Base-by-base conservation (phyloP, 2,329 filamentous ascomycete genomes). In the Scedosporium dehoogii region DNA sequence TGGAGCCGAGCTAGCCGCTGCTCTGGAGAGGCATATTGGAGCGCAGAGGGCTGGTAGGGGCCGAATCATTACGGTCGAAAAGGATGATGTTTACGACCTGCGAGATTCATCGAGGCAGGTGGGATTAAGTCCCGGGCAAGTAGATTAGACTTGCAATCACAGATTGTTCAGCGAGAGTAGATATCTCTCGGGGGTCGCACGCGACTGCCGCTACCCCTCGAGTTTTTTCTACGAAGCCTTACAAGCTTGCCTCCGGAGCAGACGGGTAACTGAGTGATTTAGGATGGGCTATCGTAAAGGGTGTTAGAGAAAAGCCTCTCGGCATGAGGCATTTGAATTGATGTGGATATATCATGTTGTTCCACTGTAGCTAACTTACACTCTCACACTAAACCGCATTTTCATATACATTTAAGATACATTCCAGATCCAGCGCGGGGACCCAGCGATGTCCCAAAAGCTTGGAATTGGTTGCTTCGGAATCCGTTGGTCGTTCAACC, bases 11-110 rank as follows among this genome's bases (percentile, higher is more conserved):
- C 72, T 70, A 60, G 80, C 78, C 3, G 70, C 67, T 55, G 68
- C 70, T 38, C 71, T 83, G 18, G 81, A 83, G 68, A 80, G 72
- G 67, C 75, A 81, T 58, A 78, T 84, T 21, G 69, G 77, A 58
- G 65, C 69, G 0, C 73, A 75, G 69, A 73, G 81, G 63, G 76
- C 76, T 14, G 81, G 81, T 1, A 75, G 74, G 62, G 81, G 81
- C 6, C 73, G 76, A 55, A 77, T 78, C 64, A 76, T 84, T 61
- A 76, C 72, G 4, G 80, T 84, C 16, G 78, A 82, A 57, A 74
- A 73, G 46, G 78, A 81, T 51, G 61, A 62, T 23, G 18, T 46
- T 23, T 58, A 58, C 21, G 38, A 56, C 10, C 29, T 62, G 53
- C 18, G 33, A 42, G 29, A 12, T 6, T 38, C 27, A 58, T 58